Evolutionary conservation across 371 early-diverging fungal genomes (phyloP).

Genomic region (Mucor piriformis): DNA sequence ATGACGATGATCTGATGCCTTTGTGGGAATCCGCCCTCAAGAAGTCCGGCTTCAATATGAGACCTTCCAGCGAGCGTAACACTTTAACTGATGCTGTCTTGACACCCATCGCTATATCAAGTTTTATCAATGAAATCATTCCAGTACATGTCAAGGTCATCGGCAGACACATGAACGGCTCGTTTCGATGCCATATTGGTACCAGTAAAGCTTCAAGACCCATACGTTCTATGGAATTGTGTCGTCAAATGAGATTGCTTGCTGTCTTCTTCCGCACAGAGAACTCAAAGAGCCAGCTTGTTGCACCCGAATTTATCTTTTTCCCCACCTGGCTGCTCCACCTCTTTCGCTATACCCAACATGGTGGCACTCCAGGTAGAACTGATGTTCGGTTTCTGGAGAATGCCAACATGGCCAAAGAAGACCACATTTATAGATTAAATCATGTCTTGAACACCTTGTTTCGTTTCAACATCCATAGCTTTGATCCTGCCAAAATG

Average conservation of each 20-base stretch:
- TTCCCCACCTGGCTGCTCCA: constrained; percentile 54
- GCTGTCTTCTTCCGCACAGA: constrained; percentile 50
- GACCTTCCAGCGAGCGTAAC: constrained; percentile 24
- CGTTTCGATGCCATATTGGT: constrained; percentile 49
- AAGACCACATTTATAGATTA: constrained; percentile 51
- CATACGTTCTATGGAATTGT: constrained; percentile 39
- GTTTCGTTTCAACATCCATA: constrained; percentile 46
- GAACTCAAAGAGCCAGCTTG: constrained; percentile 32
- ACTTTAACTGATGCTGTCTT: constrained; percentile 39
- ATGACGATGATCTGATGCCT: constrained; percentile 22
- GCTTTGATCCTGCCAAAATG: constrained; percentile 33
- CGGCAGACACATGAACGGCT: constrained; percentile 48
- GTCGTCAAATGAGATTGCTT: constrained; percentile 44
- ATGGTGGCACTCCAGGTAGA: constrained; percentile 45
- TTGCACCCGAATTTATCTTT: constrained; percentile 46
- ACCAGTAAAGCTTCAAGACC: constrained; percentile 49
- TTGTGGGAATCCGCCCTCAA: constrained; percentile 31
- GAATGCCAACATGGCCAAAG: constrained; percentile 46
- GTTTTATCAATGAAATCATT: constrained; percentile 18
- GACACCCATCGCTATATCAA: constrained; percentile 1
- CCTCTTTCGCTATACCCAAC: constrained; percentile 46
- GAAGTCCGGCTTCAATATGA: constrained; percentile 24
- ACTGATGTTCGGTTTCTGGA: constrained; percentile 48
- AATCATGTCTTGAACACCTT: constrained; percentile 50
- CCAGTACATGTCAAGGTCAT: constrained; percentile 49